These are phyloP conservation scores for Heterobasidion occidentale DNA, from an alignment of 1,284 basidiomycete genomes.

Conservation along the genomic window DNA sequence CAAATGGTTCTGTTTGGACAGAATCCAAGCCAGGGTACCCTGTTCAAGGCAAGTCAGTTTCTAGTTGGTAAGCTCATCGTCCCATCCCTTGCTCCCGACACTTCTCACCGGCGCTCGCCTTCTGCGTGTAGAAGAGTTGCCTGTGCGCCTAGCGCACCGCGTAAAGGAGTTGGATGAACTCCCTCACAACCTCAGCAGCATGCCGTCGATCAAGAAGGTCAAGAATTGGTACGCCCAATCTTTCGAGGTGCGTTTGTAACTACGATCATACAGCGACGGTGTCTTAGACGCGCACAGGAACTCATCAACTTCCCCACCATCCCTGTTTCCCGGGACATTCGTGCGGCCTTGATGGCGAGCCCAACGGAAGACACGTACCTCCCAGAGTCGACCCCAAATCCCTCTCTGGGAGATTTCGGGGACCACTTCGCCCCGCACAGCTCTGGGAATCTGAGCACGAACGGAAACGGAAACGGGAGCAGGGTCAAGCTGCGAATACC, in stretches of 20 bases:
- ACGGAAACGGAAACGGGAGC: conserved; percentile 27
- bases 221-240: conserved; percentile 99
- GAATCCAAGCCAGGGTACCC: conserved; percentile 81
- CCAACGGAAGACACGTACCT: conserved; percentile 28
- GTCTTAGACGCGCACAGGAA: conserved; percentile 47
- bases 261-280: not conserved
- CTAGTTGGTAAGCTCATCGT: conserved; percentile 47
- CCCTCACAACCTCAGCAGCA: conserved; percentile 85
- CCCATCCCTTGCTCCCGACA: not conserved
- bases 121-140: conserved; percentile 67
- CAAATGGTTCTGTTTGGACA: conserved; percentile 89
- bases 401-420: conserved; percentile 37
- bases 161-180: conserved; percentile 96
- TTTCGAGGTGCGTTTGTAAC: conserved; percentile 64
- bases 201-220: conserved; percentile 92
- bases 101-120: not conserved
- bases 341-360: conserved; percentile 55
- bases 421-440: conserved; percentile 28
- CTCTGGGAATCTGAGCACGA: conserved; percentile 1
- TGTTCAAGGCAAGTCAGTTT: conserved; percentile 83
- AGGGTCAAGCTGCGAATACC: conserved; percentile 65
- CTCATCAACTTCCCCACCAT: conserved; percentile 79
- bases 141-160: conserved; percentile 91
- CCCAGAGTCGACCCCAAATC: conserved; percentile 68
- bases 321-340: conserved; percentile 58